A percentile compares a stretch with the other conserved stretches of the same genome.
Conservation (phyloP, 345 rosid species). For the Excoecaria cochinchinensis region DNA sequence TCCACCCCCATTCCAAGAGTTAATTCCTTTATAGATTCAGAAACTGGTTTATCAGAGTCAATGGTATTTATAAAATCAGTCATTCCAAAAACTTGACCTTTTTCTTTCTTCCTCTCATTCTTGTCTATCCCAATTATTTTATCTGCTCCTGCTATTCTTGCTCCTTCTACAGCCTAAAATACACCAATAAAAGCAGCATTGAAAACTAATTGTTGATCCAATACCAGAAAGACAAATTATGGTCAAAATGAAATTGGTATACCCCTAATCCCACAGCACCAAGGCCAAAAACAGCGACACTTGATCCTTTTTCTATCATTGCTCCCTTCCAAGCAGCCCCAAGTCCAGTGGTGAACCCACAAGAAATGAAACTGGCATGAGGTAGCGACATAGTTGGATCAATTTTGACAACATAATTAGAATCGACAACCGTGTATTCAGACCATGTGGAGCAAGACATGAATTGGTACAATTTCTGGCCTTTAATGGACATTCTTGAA, state of each 20-base stretch:
- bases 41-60: conserved; percentile 28
- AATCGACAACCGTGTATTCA: conserved; percentile 52
- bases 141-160: conserved; percentile 47
- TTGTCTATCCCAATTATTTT: conserved; percentile 59
- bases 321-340: conserved; percentile 76
- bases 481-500: conserved; percentile 53
- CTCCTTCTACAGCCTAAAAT: conserved; percentile 50
- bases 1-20: conserved; percentile 51
- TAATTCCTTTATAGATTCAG: conserved; percentile 36
- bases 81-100: conserved; percentile 45
- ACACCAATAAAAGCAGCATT: too few relatives aligned
- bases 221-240: background rate
- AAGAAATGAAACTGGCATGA: conserved; percentile 56
- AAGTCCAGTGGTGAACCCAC: conserved; percentile 68
- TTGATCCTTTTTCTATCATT: conserved; percentile 47
- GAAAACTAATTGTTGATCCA: background rate
- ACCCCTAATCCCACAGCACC: conserved; percentile 79
- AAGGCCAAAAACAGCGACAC: conserved; percentile 64
- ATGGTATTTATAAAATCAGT: conserved; percentile 58
- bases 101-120: conserved; percentile 36
- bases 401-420: conserved; percentile 49
- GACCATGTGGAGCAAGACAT: conserved; percentile 66
- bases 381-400: conserved; percentile 37
- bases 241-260: background rate
- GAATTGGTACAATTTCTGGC: conserved; percentile 43